Evolutionary conservation across 345 rosid species (phyloP), one percentile per base, ranked within the genome.

Genomic region (Jatropha curcas): DNA sequence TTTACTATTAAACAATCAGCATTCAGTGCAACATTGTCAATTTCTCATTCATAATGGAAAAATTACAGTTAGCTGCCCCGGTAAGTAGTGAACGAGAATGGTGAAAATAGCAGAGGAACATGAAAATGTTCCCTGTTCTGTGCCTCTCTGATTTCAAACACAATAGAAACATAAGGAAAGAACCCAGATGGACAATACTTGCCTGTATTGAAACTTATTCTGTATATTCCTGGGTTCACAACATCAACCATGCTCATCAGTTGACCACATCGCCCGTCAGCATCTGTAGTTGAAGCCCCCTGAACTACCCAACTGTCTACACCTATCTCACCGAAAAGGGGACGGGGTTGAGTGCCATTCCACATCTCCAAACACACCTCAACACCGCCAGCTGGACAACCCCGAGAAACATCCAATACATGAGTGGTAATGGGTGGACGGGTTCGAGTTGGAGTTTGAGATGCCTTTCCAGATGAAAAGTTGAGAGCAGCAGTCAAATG

Each of bases 391-490:
- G 92, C 99, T 16, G 98, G 98, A 73, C 82, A 71, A 37, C 98
- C 99, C 60, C 78, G 82, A 34, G 98, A 87, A 76, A 91, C 92
- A 81, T 95, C 98, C 74, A 95, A 85, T 31, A 95, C 90, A 82
- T 95, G 99, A 39, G 98, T 89, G 8, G 98, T 91, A 75, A 95
- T 89, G 17, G 98, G 99, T 24, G 93, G 97, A 33, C 96, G 90
- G 22, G 81, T 82, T 78, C 92, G 86, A 71, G 76, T 71, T 64
- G 81, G 75, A 73, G 74, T 46, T 82, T 84, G 83, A 73, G 86
- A 68, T 20, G 82, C 10, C 77, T 83, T 80, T 17, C 60, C 80
- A 4, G 77, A 70, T 59, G 77, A 60, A 70, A 77, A 71, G 79
- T 88, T 88, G 20, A 79, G 62, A 65, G 77, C 39, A 76, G 86